A percentile compares a stretch with the other conserved stretches of the same genome.
Conservation (phyloP, 768 basidiomycete species). For the Fistulinella prunicolor region DNA sequence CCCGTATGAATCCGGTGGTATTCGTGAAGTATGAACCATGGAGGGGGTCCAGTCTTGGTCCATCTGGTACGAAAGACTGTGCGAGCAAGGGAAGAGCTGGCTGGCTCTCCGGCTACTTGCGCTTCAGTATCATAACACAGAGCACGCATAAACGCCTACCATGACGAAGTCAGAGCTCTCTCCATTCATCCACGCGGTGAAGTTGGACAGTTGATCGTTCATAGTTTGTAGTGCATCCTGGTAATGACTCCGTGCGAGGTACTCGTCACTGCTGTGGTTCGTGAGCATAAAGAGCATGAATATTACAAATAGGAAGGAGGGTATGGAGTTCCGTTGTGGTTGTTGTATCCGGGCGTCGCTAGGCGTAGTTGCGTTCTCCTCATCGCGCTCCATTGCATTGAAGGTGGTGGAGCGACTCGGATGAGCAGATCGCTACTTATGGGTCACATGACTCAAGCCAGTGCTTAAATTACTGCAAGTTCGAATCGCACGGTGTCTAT, state of each 20-base stretch:
- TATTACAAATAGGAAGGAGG: conserved; percentile 70
- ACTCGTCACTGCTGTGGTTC: conserved; percentile 69
- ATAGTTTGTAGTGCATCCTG: conserved; percentile 60
- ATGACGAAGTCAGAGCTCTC: conserved; percentile 62
- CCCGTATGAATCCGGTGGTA: conserved; percentile 76
- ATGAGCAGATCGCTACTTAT: background rate
- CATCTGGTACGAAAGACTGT: conserved; percentile 45
- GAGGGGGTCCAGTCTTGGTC: conserved; percentile 42
- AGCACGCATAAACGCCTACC: conserved; percentile 38
- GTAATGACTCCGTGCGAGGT: conserved; percentile 59
- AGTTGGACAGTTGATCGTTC: conserved; percentile 64
- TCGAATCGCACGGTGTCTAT: too few species aligned
- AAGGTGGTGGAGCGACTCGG: background rate
- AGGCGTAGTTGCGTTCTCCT: conserved; percentile 14
- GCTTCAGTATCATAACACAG: conserved; percentile 3
- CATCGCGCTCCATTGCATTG: conserved; percentile 31
- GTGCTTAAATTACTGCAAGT: too few species aligned
- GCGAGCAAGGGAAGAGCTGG: conserved; percentile 45
- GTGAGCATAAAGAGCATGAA: conserved; percentile 79
- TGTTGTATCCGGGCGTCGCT: conserved; percentile 19
- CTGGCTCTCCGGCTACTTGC: conserved; percentile 47
- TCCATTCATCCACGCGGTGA: conserved; percentile 71
- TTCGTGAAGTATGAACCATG: conserved; percentile 66
- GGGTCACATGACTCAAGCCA: conserved; percentile 23
- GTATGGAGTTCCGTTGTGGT: conserved; percentile 54